These are phyloP conservation scores for Xerophyta viscosa DNA, from an alignment of 106 monocot species.

Conservation along the genomic window DNA sequence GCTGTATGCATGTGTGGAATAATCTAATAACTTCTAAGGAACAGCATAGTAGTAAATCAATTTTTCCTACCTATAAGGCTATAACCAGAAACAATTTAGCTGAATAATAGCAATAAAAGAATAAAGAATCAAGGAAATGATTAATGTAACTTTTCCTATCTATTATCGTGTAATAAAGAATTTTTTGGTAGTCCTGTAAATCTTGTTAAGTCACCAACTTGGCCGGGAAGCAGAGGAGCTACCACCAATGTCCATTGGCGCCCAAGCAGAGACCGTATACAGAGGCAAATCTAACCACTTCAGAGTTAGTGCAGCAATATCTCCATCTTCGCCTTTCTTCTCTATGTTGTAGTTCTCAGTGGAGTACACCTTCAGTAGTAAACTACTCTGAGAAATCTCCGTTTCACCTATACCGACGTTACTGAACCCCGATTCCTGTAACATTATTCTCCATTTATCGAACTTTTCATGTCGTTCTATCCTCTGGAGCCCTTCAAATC, in stretches of 20 bases:
- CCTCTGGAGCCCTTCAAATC: conserved; percentile 47
- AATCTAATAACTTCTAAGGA: too few relatives aligned
- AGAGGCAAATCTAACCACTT: conserved; percentile 62
- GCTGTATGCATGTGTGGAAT: too few relatives aligned
- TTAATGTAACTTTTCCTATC: conserved; percentile 7
- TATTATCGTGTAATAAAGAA: conserved; percentile 7
- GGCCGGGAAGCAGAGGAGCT: conserved; percentile 22
- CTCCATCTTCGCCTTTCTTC: conserved; percentile 24
- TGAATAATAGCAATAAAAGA: conserved; percentile 12
- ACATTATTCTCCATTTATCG: conserved; percentile 41
- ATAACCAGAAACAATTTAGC: too few relatives aligned
- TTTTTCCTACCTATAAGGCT: too few relatives aligned
- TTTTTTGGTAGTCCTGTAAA: neutral
- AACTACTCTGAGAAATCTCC: conserved; percentile 46
- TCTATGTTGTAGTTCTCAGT: conserved; percentile 36
- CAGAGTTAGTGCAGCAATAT: conserved; percentile 39
- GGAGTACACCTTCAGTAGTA: conserved; percentile 65
- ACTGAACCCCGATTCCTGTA: conserved; percentile 45
- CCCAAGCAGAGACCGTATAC: conserved; percentile 83
- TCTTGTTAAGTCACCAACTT: conserved; percentile 3
- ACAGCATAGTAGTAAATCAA: too few relatives aligned
- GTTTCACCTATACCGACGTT: conserved; percentile 27
- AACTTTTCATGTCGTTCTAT: conserved; percentile 67
- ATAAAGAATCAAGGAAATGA: neutral
- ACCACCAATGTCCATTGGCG: conserved; percentile 23